Base-by-base conservation (phyloP, 2,329 filamentous ascomycete species). In the Tricladium varicosporioides region DNA sequence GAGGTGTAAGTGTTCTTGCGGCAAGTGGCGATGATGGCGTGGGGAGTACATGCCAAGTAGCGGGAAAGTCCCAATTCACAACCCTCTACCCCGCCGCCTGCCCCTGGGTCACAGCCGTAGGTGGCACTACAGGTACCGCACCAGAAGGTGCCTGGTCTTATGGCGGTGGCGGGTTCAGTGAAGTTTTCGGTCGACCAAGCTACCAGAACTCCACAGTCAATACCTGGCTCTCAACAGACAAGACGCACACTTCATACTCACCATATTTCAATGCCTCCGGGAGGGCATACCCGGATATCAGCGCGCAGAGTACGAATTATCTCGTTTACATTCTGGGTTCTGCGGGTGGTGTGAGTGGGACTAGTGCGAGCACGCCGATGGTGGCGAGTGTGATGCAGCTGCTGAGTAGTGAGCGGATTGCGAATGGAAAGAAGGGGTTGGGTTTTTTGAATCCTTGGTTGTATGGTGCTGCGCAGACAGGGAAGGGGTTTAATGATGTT, bases 391-490 rank as follows among this genome's bases (percentile, higher is more conserved):
- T 88, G 52, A 75, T 89, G 43, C 74, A 81, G 4, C 74, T 89
- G 2, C 71, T 88, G 48, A 89, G 88, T 63, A 84, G 86, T 60
- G 82, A 81, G 0, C 73, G 83, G 13, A 68, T 87, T 13, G 73
- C 77, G 0, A 72, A 72, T 16, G 81, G 81, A 2, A 78, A 80
- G 67, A 63, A 67, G 7, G 66, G 71, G 0, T 64, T 77, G 2
- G 75, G 76, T 1, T 77, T 76, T 64, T 63, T 78, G 62, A 78
- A 78, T 61, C 75, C 76, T 5, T 75, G 73, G 74, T 52, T 77
- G 40, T 78, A 77, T 60, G 63, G 64, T 15, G 66, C 57, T 46
- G 70, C 65, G 14, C 3, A 4, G 10, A 40, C 4, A 2, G 67
- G 63, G 19, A 67, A 67, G 22, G 80, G 73, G 0, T 65, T 77